phyloP scores from a whole-genome alignment of 2,329 filamentous ascomycete species.

The Aspergillus ruber region DNA sequence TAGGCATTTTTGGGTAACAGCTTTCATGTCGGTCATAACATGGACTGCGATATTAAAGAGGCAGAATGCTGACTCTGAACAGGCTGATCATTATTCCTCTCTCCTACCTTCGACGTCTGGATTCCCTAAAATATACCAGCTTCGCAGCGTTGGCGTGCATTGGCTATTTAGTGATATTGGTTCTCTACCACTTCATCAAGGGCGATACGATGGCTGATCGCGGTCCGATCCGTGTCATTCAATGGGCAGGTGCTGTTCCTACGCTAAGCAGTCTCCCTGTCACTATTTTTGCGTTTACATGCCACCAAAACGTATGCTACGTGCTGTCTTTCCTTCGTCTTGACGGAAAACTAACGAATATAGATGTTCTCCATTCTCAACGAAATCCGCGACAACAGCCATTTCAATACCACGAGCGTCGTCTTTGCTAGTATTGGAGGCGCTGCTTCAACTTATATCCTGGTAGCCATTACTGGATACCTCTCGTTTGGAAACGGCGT shows the following conservation, averaged over 20 bases:
- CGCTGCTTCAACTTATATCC: slow-evolving; percentile 77
- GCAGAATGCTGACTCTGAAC: slow-evolving; percentile 10
- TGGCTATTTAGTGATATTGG: slow-evolving; percentile 84
- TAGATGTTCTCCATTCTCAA: slow-evolving; percentile 99
- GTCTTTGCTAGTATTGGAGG: slow-evolving; percentile 79
- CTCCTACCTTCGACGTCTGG: slow-evolving; percentile 81
- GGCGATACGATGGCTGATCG: slow-evolving; percentile 70
- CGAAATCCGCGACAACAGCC: slow-evolving; percentile 81
- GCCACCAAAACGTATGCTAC: slow-evolving; percentile 79
- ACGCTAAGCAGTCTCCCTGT: slow-evolving; percentile 84
- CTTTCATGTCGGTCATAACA: slow-evolving; percentile 63
- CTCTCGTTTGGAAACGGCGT: slow-evolving; percentile 89
- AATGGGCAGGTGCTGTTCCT: slow-evolving; percentile 71
- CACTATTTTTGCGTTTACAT: slow-evolving; percentile 98
- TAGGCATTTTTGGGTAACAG: slow-evolving; percentile 94
- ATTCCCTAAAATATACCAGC: slow-evolving; percentile 96
- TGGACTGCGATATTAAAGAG: background rate
- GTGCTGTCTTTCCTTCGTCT: background rate
- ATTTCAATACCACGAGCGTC: slow-evolving; percentile 69
- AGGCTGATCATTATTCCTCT: slow-evolving; percentile 89
- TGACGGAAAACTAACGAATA: slow-evolving; percentile 9
- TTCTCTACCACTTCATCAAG: slow-evolving; percentile 81
- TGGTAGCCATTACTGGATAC: slow-evolving; percentile 93
- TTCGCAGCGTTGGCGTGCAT: slow-evolving; percentile 87
- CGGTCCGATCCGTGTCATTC: slow-evolving; percentile 66